These are phyloP conservation scores for Ophiostoma tasmaniense DNA, from an alignment of 2,329 filamentous ascomycete genomes.

Conservation along the genomic window DNA sequence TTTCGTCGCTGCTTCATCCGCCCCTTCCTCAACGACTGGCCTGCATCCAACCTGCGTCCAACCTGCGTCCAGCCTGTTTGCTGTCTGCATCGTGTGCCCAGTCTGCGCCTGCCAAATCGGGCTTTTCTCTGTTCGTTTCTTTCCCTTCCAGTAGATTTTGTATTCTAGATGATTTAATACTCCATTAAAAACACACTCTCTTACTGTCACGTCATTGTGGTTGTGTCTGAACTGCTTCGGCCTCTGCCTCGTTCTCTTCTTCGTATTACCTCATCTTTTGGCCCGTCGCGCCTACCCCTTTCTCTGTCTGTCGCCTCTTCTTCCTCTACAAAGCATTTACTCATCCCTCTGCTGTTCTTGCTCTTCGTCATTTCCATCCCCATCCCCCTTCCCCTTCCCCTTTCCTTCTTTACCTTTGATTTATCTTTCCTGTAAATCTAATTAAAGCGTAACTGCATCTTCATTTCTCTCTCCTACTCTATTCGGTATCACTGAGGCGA, in stretches of 20 bases:
- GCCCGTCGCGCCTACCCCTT: background rate
- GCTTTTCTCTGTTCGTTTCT: background rate
- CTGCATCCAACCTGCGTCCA: too few relatives aligned
- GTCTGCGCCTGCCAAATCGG: background rate
- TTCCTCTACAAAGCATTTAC: too few relatives aligned
- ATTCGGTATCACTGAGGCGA: background rate
- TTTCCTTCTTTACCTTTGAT: background rate
- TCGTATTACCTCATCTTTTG: background rate
- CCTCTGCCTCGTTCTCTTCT: background rate
- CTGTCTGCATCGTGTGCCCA: background rate
- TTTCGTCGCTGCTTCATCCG: conserved; percentile 7
- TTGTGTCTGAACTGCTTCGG: background rate
- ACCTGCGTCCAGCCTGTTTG: background rate
- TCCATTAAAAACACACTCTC: background rate
- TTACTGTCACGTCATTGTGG: background rate
- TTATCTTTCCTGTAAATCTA: background rate
- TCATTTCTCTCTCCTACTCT: background rate
- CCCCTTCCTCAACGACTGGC: background rate
- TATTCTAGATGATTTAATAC: background rate
- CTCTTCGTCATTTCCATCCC: background rate
- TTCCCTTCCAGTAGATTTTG: background rate
- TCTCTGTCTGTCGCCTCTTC: background rate
- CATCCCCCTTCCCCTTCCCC: background rate
- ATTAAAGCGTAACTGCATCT: background rate
- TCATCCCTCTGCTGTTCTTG: background rate